Percentiles rank a stretch among this genome's conserved stretches.
Evolutionary conservation across 2,329 filamentous ascomycete species (phyloP).

Genomic region (Phialocephala sp.): DNA sequence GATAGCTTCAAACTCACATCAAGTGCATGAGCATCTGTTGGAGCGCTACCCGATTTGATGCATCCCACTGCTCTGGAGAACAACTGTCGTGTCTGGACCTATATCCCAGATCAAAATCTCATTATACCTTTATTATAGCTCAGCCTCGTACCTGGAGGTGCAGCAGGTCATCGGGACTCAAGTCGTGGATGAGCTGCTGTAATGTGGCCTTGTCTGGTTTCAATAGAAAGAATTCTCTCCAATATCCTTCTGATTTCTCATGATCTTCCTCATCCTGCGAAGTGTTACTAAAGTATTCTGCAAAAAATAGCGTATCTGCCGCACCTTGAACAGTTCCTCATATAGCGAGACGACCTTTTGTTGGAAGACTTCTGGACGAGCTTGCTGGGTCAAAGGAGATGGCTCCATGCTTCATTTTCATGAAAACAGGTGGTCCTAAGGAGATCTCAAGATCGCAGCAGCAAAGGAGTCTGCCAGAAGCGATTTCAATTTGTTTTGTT

Average conservation of each 20-base stretch:
- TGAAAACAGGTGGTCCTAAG: conserved; percentile 31
- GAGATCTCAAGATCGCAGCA: background rate
- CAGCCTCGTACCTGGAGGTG: conserved; percentile 72
- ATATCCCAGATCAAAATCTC: conserved; percentile 24
- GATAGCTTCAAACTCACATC: conserved; percentile 65
- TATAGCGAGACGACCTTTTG: conserved; percentile 94
- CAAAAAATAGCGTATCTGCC: conserved; percentile 16
- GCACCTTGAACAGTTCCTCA: conserved; percentile 78
- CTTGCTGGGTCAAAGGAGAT: conserved; percentile 92
- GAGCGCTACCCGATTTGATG: conserved; percentile 63
- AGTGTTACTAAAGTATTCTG: conserved; percentile 29
- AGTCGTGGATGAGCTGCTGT: conserved; percentile 69
- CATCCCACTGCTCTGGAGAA: conserved; percentile 75
- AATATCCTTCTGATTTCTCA: conserved; percentile 87
- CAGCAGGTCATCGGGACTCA: conserved; percentile 77
- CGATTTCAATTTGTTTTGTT: conserved; percentile 16
- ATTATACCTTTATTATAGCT: background rate
- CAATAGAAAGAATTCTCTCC: conserved; percentile 93
- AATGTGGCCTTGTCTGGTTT: conserved; percentile 77
- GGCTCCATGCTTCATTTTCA: conserved; percentile 69
- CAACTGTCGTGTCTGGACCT: conserved; percentile 59
- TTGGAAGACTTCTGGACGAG: conserved; percentile 86
- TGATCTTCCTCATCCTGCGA: conserved; percentile 66
- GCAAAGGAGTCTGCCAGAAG: background rate
- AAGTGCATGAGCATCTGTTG: conserved; percentile 77